phyloP scores from a whole-genome alignment of 2,329 filamentous ascomycete genomes.

The Nectriaceae sp. region DNA sequence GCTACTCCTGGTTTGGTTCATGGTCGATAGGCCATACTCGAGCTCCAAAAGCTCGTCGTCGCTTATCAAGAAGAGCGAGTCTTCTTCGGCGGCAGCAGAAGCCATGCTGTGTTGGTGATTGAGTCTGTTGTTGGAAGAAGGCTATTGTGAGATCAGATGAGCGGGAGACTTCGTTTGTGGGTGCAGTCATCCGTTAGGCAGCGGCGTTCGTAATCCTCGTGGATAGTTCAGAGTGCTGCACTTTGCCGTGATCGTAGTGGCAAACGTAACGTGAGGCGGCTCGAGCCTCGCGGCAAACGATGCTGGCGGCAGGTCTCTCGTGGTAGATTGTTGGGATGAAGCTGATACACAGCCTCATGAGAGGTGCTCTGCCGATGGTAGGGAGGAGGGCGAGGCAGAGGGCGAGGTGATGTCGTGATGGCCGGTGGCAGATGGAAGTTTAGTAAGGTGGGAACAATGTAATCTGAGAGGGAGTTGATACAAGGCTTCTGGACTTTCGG shows the following conservation, averaged over 20 bases:
- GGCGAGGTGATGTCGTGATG: not conserved
- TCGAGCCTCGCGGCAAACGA: not conserved
- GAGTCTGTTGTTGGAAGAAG: no score
- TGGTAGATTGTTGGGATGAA: no score
- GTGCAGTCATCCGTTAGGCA: no score
- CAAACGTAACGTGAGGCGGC: not conserved
- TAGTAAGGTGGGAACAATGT: not conserved
- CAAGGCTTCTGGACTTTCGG: not conserved
- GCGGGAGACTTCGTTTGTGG: no score
- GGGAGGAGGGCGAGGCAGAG: not conserved
- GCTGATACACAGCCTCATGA: not conserved
- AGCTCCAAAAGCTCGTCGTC: conserved; percentile 19
- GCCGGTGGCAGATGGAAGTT: not conserved
- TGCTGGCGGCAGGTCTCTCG: no score
- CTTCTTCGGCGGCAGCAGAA: not conserved
- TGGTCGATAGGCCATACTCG: conserved; percentile 3
- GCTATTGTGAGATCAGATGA: no score
- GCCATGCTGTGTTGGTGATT: conserved; percentile 1
- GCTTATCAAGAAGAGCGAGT: not conserved
- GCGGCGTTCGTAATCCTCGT: no score
- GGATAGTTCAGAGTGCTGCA: no score
- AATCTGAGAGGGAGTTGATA: not conserved
- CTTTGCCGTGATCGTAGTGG: not conserved
- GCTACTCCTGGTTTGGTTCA: not conserved
- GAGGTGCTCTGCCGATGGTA: not conserved